Percentiles rank a stretch among this genome's conserved stretches.
These are phyloP conservation scores for Zalerion maritima DNA, from an alignment of 495 filamentous ascomycete species.

Conservation along the genomic window DNA sequence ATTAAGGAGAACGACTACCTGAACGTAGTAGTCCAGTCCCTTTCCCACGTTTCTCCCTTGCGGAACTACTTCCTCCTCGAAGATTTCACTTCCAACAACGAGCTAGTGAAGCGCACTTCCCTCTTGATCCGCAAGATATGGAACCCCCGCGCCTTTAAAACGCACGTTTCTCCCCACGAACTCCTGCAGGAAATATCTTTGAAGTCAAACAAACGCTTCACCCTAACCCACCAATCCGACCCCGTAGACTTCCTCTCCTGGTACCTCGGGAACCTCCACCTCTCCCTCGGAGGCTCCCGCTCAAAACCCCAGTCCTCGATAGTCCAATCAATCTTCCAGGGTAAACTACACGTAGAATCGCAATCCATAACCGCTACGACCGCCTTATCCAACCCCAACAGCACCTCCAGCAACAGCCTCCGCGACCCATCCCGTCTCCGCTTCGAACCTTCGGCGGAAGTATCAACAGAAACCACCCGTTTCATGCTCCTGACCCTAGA, in stretches of 20 bases:
- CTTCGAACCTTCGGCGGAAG: constrained; percentile 79
- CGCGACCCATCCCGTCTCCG: no score
- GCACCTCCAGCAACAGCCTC: no score
- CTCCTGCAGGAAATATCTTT: constrained; percentile 88
- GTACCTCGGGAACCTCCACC: constrained; percentile 92
- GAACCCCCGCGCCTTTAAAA: constrained; percentile 94
- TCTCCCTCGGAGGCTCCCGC: constrained; percentile 78
- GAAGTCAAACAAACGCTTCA: constrained; percentile 81
- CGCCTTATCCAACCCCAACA: constrained; percentile 70
- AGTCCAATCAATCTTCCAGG: constrained; percentile 86
- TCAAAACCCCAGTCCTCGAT: constrained; percentile 70
- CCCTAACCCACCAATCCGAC: constrained; percentile 80
- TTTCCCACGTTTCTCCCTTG: constrained; percentile 79
- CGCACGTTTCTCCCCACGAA: constrained; percentile 94
- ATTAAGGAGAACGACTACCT: constrained; percentile 99
- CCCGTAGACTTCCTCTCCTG: constrained; percentile 92
- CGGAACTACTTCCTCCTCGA: constrained; percentile 90
- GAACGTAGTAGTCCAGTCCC: constrained; percentile 88
- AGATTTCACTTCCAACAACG: constrained; percentile 40
- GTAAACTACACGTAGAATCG: constrained; percentile 77
- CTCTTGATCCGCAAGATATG: constrained; percentile 93
- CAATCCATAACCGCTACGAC: constrained; percentile 89
- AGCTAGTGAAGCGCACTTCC: constrained; percentile 63
- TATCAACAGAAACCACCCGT: constrained; percentile 57
- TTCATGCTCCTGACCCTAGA: constrained; percentile 90